These are phyloP conservation scores for Evansstolkia leycettana DNA, from an alignment of 495 filamentous ascomycete species.

Conservation along the genomic window DNA sequence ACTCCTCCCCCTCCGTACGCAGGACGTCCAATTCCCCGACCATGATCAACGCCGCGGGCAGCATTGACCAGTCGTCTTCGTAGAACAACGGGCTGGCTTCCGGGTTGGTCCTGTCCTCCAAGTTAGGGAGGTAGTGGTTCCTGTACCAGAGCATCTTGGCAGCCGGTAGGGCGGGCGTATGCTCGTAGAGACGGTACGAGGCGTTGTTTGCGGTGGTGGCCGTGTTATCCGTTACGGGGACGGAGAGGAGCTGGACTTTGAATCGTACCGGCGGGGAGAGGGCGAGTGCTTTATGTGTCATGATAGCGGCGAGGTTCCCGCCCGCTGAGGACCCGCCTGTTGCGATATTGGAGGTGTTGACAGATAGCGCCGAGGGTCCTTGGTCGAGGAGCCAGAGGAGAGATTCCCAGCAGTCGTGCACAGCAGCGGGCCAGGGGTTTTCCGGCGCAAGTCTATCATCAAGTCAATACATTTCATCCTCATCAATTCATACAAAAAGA, in stretches of 20 bases:
- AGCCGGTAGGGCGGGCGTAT: conserved; percentile 36
- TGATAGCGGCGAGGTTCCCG: conserved; percentile 41
- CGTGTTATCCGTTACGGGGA: conserved; percentile 47
- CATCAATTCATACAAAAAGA: neutral
- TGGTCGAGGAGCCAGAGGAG: conserved; percentile 41
- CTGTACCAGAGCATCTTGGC: conserved; percentile 49
- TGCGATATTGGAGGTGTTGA: conserved; percentile 35
- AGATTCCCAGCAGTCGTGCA: conserved; percentile 45
- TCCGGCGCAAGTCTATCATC: conserved; percentile 38
- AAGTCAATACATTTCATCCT: conserved; percentile 1
- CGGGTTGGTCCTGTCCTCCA: conserved; percentile 30
- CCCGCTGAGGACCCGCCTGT: conserved; percentile 45
- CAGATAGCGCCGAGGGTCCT: conserved; percentile 18
- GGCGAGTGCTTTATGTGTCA: conserved; percentile 40
- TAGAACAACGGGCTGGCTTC: conserved; percentile 45
- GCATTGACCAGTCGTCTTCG: conserved; percentile 30
- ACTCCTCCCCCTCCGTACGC: conserved; percentile 37
- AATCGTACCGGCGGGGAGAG: conserved; percentile 30
- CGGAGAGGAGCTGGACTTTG: conserved; percentile 39
- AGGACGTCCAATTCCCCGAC: conserved; percentile 46
- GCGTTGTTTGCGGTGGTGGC: conserved; percentile 29
- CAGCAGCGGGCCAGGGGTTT: conserved; percentile 41
- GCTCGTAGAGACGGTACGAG: conserved; percentile 37
- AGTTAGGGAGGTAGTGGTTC: conserved; percentile 40
- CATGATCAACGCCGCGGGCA: conserved; percentile 40